Base-by-base conservation (phyloP, 495 filamentous ascomycete genomes). In the Podospora didyma region DNA sequence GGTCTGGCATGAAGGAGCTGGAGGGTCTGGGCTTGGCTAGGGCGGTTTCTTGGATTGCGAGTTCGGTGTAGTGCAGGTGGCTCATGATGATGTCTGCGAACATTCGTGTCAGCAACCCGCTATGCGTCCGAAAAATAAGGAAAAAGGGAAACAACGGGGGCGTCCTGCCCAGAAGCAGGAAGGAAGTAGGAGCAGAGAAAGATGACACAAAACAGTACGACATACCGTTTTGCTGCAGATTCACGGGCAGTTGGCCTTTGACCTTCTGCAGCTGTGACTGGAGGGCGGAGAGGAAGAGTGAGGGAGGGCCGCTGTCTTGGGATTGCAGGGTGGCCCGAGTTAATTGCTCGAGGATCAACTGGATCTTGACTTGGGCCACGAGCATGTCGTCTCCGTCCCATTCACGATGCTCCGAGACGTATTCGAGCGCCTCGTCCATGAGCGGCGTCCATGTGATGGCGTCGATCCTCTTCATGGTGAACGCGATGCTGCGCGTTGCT, bases 371-470 rank as follows among this genome's bases (percentile, higher is more conserved):
- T 56, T 78, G 67, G 2, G 77, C 65, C 3, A 79, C 71, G 16
- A 85, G 62, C 28, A 79, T 53, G 28, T 76, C 72, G 65, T 86
- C 83, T 12, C 75, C 72, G 5, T 72, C 64, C 56, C 75, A 75
- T 51, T 82, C 79, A 44, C 72, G 73, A 9, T 66, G 61, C 37
- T 79, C 67, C 1, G 72, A 63, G 0, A 85, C 68, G 1, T 70
- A 57, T 0, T 68, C 60, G 2, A 85, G 69, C 35, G 73, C 79
- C 21, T 81, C 75, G 34, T 82, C 80, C 64, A 85, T 72, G 48
- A 81, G 73, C 6, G 76, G 59, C 7, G 75, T 80, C 77, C 79
- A 85, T 16, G 68, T 70, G 6, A 85, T 62, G 5, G 77, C 69
- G 42, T 73, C 48, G 72, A 78, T 57, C 72, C 67, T 51, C 73